phyloP scores from a whole-genome alignment of 2,329 filamentous ascomycete genomes.

The Claviceps paspali region DNA sequence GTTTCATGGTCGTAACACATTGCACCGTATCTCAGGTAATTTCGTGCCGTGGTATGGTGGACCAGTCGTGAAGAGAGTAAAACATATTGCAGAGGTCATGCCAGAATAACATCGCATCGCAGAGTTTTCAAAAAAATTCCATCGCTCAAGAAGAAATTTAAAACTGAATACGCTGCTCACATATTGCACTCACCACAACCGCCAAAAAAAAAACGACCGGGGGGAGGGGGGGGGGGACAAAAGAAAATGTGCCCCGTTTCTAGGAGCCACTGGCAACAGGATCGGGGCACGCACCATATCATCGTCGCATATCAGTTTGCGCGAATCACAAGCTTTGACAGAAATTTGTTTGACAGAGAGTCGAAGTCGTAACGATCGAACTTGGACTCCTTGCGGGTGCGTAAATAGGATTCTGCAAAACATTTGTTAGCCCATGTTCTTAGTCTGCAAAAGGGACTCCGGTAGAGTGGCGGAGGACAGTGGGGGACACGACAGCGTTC shows the following conservation, averaged over 20 bases:
- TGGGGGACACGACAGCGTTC: too few species aligned
- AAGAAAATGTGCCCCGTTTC: conserved; percentile 5
- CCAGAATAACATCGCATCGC: background rate
- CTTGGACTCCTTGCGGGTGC: conserved; percentile 60
- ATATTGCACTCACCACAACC: too few species aligned
- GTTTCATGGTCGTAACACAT: conserved; percentile 21
- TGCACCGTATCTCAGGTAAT: conserved; percentile 15
- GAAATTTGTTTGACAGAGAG: conserved; percentile 90
- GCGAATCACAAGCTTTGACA: conserved; percentile 90
- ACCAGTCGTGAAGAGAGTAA: conserved; percentile 16
- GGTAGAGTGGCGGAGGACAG: background rate
- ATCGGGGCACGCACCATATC: background rate
- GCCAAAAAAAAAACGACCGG: too few species aligned
- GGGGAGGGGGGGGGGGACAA: conserved; percentile 17
- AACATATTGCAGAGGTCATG: conserved; percentile 6
- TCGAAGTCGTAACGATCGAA: conserved; percentile 92
- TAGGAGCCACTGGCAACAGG: background rate
- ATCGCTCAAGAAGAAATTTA: conserved; percentile 17
- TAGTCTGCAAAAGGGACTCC: too few species aligned
- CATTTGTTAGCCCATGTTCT: conserved; percentile 9
- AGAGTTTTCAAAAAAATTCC: background rate
- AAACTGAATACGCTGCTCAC: too few species aligned
- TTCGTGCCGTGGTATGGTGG: conserved; percentile 18
- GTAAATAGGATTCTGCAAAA: conserved; percentile 67
- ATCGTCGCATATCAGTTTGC: conserved; percentile 46